A percentile compares a stretch with the other conserved stretches of the same genome.
phyloP scores from a whole-genome alignment of 495 filamentous ascomycete genomes.

The Chaetomidium leptoderma region DNA sequence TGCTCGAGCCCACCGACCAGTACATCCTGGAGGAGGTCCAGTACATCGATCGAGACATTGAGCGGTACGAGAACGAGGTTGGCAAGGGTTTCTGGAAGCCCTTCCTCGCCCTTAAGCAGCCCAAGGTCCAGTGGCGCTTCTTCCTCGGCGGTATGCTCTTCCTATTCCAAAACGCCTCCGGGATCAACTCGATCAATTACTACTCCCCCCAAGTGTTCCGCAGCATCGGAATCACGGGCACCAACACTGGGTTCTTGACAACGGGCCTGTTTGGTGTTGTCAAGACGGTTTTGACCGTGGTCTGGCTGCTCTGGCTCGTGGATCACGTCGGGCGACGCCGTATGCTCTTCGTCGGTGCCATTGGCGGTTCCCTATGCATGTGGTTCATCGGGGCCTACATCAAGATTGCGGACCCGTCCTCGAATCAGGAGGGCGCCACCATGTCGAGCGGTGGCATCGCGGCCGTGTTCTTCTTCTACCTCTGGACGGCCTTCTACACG shows the following conservation, averaged over 20 bases:
- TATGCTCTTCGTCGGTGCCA: slow-evolving; percentile 52
- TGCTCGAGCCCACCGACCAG: slow-evolving; percentile 53
- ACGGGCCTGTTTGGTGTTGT: slow-evolving; percentile 52
- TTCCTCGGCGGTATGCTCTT: slow-evolving; percentile 63
- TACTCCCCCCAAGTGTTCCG: slow-evolving; percentile 59
- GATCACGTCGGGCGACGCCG: slow-evolving; percentile 50
- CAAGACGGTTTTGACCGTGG: slow-evolving; percentile 56
- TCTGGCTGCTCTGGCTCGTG: slow-evolving; percentile 55
- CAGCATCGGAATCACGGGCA: slow-evolving; percentile 53
- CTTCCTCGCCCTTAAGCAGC: slow-evolving; percentile 51
- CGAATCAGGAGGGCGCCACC: slow-evolving; percentile 26
- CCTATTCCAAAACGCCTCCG: slow-evolving; percentile 61
- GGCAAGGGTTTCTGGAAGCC: slow-evolving; percentile 65
- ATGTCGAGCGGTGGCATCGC: slow-evolving; percentile 58
- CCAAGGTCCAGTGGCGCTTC: slow-evolving; percentile 56
- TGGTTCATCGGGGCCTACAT: slow-evolving; percentile 54
- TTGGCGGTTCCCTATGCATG: slow-evolving; percentile 54
- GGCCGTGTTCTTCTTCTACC: slow-evolving; percentile 75
- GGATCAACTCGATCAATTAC: slow-evolving; percentile 68
- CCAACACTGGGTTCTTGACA: slow-evolving; percentile 46
- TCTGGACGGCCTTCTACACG: slow-evolving; percentile 75
- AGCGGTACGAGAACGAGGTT: slow-evolving; percentile 51
- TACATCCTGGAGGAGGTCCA: slow-evolving; percentile 65
- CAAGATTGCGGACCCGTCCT: slow-evolving; percentile 48
- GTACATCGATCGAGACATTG: slow-evolving; percentile 56